Percentiles rank a stretch among this genome's conserved stretches.
Conservation (phyloP, 352 stramenopile species). For the Globisporangium iwayamae region DNA sequence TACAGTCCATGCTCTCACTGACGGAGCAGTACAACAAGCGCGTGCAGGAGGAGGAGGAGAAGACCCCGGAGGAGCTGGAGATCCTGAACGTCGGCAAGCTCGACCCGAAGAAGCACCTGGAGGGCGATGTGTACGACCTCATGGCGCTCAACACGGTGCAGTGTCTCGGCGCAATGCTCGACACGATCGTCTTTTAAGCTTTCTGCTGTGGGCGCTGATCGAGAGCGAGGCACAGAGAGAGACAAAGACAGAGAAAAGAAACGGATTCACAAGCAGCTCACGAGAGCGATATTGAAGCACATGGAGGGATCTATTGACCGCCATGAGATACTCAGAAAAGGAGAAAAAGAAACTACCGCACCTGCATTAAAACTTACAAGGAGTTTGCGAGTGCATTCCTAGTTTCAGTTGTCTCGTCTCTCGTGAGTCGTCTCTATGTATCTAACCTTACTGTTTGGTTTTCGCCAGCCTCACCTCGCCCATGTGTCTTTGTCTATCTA, state of each 20-base stretch:
- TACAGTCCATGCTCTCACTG: slow-evolving; percentile 90
- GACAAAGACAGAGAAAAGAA: neutral
- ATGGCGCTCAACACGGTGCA: slow-evolving; percentile 99
- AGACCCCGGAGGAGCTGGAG: slow-evolving; percentile 95
- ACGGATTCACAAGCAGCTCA: neutral
- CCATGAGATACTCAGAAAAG: neutral
- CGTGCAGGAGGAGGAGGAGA: slow-evolving; percentile 95
- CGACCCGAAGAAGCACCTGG: slow-evolving; percentile 92
- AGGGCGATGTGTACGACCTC: slow-evolving; percentile 94
- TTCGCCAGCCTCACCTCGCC: no score
- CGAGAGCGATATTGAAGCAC: neutral
- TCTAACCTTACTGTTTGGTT: neutral
- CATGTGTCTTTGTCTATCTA: neutral
- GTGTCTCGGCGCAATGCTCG: slow-evolving; percentile 97
- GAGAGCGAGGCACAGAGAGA: neutral
- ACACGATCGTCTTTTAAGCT: slow-evolving; percentile 97
- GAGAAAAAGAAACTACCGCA: neutral
- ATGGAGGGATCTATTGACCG: no score
- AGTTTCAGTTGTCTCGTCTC: neutral
- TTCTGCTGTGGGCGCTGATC: neutral
- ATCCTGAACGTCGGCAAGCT: slow-evolving; percentile 98
- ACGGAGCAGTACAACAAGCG: slow-evolving; percentile 97
- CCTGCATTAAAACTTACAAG: neutral
- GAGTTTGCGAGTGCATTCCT: neutral
- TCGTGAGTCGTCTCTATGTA: neutral